phyloP scores from a whole-genome alignment of 1,284 basidiomycete species.

The Fomitopsis betulina region DNA sequence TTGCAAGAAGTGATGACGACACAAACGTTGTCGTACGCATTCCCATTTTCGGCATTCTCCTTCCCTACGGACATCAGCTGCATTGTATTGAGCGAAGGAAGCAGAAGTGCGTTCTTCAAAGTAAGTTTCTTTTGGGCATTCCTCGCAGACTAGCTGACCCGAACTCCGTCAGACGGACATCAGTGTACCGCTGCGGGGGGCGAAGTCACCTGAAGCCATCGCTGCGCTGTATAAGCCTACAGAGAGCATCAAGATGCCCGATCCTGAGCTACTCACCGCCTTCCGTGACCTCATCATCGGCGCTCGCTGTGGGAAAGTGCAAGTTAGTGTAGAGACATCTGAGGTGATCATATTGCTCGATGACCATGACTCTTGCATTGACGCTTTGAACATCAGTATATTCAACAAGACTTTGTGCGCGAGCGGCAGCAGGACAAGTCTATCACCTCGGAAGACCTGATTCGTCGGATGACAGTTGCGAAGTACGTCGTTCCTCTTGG shows the following conservation, averaged over 20 bases:
- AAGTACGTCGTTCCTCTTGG: constrained; percentile 38
- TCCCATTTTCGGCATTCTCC: constrained; percentile 74
- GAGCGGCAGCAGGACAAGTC: constrained; percentile 44
- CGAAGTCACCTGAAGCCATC: constrained; percentile 8
- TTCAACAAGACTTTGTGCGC: constrained; percentile 71
- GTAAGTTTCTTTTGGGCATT: constrained; percentile 26
- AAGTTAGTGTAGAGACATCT: constrained; percentile 47
- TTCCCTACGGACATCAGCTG: constrained; percentile 75
- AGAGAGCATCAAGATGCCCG: constrained; percentile 39
- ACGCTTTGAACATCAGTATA: constrained; percentile 39
- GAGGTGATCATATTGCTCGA: constrained; percentile 35
- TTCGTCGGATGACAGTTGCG: constrained; percentile 58
- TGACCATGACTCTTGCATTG: not conserved
- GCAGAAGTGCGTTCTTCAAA: constrained; percentile 64
- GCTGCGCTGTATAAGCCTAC: constrained; percentile 43
- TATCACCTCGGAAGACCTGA: constrained; percentile 55
- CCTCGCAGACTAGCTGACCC: not conserved
- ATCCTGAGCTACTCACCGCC: constrained; percentile 38
- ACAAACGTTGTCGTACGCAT: constrained; percentile 75
- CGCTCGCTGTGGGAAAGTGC: constrained; percentile 42
- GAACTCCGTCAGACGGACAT: constrained; percentile 43
- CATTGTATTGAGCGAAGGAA: constrained; percentile 63
- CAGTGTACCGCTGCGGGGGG: constrained; percentile 41
- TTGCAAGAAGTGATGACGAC: constrained; percentile 64
- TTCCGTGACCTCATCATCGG: constrained; percentile 55